Conservation (phyloP, 805 yeast genomes). For the Phaffomyces thermotolerans region DNA sequence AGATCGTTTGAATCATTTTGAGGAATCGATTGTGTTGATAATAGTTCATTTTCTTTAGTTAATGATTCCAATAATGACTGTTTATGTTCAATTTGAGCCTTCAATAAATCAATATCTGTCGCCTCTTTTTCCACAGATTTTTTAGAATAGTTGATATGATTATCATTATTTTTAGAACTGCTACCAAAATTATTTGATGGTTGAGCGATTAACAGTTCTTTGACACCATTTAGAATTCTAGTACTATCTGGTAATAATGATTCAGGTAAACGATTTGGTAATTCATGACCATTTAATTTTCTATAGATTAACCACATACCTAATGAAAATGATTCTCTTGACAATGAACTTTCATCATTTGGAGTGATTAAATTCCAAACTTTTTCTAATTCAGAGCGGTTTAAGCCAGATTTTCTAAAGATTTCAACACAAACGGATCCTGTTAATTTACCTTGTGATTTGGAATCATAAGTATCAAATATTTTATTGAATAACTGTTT, state of each 20-base stretch:
- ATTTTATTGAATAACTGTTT: slow-evolving; percentile 80
- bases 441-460: slow-evolving; percentile 59
- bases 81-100: slow-evolving; percentile 64
- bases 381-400: slow-evolving; percentile 76
- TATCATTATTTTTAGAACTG: slow-evolving; percentile 70
- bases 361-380: slow-evolving; percentile 90
- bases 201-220: slow-evolving; percentile 36
- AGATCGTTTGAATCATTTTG: slow-evolving; percentile 29
- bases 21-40: slow-evolving; percentile 5
- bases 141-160: slow-evolving; percentile 52
- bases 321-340: slow-evolving; percentile 86
- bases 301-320: slow-evolving; percentile 97
- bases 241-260: slow-evolving; percentile 86
- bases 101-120: slow-evolving; percentile 40
- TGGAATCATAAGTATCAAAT: slow-evolving; percentile 79
- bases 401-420: slow-evolving; percentile 85
- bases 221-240: slow-evolving; percentile 64
- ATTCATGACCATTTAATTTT: slow-evolving; percentile 78
- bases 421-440: slow-evolving; percentile 80
- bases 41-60: slow-evolving; percentile 34
- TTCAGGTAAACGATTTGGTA: slow-evolving; percentile 79
- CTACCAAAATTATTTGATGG: slow-evolving; percentile 26
- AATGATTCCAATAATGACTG: slow-evolving; percentile 62
- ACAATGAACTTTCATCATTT: slow-evolving; percentile 73
- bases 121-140: slow-evolving; percentile 35